Evolutionary conservation across 2,329 filamentous ascomycete species (phyloP).

Genomic region (Epichloe bromicola): DNA sequence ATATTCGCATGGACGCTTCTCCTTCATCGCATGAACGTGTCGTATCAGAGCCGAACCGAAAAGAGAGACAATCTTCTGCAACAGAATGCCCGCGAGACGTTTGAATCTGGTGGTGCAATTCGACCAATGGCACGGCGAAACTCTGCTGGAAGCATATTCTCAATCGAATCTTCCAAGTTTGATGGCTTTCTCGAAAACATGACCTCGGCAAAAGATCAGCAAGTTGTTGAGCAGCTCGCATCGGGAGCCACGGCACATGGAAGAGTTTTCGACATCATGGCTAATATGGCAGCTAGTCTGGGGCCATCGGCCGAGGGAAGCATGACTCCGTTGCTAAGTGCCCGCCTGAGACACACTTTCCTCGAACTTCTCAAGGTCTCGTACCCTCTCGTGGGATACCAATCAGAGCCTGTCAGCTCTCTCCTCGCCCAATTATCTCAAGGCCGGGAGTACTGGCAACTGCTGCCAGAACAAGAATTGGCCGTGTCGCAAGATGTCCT

Average conservation of each 20-base stretch:
- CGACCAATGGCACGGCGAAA: conserved; percentile 36
- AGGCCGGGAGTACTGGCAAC: conserved; percentile 40
- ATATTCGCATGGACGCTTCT: conserved; percentile 74
- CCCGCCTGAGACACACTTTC: conserved; percentile 50
- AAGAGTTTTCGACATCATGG: conserved; percentile 40
- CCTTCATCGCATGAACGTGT: conserved; percentile 53
- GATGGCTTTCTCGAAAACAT: conserved; percentile 42
- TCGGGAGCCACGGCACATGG: conserved; percentile 34
- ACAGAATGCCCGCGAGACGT: conserved; percentile 44
- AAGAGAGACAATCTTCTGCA: conserved; percentile 44
- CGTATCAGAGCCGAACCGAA: conserved; percentile 49
- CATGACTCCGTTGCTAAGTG: conserved; percentile 43
- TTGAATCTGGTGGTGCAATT: conserved; percentile 33
- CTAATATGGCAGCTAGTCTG: conserved; percentile 34
- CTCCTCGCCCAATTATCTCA: conserved; percentile 51
- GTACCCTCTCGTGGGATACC: conserved; percentile 56
- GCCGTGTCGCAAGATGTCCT: conserved; percentile 20
- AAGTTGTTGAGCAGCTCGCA: conserved; percentile 38
- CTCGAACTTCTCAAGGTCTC: conserved; percentile 59
- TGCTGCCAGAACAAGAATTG: conserved; percentile 24
- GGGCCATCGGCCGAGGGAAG: conserved; percentile 32
- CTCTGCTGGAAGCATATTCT: conserved; percentile 48
- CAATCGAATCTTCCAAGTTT: conserved; percentile 46
- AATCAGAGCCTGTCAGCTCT: conserved; percentile 54
- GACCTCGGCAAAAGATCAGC: conserved; percentile 36